A percentile compares a stretch with the other conserved stretches of the same genome.
Conservation (phyloP, 2,329 filamentous ascomycete genomes). For the Rutstroemia sydowiana region DNA sequence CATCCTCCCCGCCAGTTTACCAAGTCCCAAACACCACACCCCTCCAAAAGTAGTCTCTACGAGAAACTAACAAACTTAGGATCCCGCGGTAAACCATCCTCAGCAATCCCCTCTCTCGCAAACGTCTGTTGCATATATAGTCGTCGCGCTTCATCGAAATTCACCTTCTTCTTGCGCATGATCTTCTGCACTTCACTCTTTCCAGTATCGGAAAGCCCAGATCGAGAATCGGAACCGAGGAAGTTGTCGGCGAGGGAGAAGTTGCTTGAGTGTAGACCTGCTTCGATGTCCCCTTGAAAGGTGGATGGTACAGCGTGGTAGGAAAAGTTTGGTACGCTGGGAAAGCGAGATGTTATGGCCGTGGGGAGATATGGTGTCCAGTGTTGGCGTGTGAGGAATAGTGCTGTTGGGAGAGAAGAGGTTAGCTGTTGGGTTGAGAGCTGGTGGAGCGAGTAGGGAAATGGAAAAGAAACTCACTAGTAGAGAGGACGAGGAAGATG, state of each 20-base stretch:
- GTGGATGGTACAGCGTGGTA: conserved; percentile 71
- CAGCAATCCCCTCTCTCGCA: conserved; percentile 77
- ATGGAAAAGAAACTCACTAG: conserved; percentile 42
- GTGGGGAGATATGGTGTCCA: conserved; percentile 61
- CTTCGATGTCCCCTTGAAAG: conserved; percentile 81
- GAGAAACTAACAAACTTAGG: conserved; percentile 91
- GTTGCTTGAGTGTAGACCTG: conserved; percentile 71
- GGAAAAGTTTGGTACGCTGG: conserved; percentile 50
- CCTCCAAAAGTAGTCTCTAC: no score
- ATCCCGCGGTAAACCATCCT: conserved; percentile 81
- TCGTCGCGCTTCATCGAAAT: conserved; percentile 85
- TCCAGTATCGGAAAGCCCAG: conserved; percentile 70
- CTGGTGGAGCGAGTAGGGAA: background rate
- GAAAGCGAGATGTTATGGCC: conserved; percentile 35
- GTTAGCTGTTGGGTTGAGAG: conserved; percentile 8
- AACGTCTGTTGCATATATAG: conserved; percentile 82
- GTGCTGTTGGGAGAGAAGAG: conserved; percentile 37
- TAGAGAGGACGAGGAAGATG: conserved; percentile 62
- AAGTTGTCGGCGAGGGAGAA: conserved; percentile 83
- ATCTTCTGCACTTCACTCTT: conserved; percentile 81
- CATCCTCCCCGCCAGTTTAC: no score
- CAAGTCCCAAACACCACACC: no score
- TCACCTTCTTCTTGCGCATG: conserved; percentile 78
- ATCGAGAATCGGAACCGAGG: conserved; percentile 66
- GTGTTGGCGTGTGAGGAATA: conserved; percentile 71